phyloP scores from a whole-genome alignment of 768 basidiomycete species.

The Pisolithus orientalis region DNA sequence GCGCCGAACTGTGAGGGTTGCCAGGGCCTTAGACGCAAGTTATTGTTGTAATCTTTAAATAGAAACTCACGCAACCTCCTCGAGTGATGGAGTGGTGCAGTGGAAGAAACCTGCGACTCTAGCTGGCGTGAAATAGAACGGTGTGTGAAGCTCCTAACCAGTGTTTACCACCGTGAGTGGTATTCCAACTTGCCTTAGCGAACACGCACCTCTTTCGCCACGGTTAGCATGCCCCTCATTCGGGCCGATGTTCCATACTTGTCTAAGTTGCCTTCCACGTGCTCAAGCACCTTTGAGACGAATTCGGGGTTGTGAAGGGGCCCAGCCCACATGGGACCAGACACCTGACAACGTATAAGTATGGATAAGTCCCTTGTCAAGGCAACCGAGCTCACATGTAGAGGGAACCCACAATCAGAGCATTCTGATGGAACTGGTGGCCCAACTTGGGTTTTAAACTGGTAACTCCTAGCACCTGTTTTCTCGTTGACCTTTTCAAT shows the following conservation, averaged over 20 bases:
- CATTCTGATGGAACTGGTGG: constrained; percentile 66
- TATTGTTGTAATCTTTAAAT: background rate
- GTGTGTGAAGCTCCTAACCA: constrained; percentile 61
- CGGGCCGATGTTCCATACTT: constrained; percentile 74
- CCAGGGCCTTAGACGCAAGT: background rate
- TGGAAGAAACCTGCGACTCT: constrained; percentile 80
- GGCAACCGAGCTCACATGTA: constrained; percentile 51
- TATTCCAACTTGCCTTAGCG: background rate
- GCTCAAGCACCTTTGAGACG: constrained; percentile 64
- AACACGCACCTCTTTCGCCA: constrained; percentile 75
- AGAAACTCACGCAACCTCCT: constrained; percentile 62
- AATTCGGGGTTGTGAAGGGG: constrained; percentile 77
- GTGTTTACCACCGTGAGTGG: background rate
- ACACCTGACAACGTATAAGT: constrained; percentile 46
- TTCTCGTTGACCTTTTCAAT: constrained; percentile 52
- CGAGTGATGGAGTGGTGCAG: constrained; percentile 67
- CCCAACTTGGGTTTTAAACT: constrained; percentile 68
- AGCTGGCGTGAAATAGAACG: constrained; percentile 86
- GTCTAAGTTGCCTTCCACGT: constrained; percentile 55
- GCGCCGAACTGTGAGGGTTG: constrained; percentile 58
- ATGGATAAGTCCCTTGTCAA: background rate
- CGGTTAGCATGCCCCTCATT: constrained; percentile 94
- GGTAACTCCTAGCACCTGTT: constrained; percentile 51
- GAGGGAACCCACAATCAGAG: constrained; percentile 68
- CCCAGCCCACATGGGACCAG: constrained; percentile 97